Base-by-base conservation (phyloP, 106 monocot species). In the Iris macrosiphon region DNA sequence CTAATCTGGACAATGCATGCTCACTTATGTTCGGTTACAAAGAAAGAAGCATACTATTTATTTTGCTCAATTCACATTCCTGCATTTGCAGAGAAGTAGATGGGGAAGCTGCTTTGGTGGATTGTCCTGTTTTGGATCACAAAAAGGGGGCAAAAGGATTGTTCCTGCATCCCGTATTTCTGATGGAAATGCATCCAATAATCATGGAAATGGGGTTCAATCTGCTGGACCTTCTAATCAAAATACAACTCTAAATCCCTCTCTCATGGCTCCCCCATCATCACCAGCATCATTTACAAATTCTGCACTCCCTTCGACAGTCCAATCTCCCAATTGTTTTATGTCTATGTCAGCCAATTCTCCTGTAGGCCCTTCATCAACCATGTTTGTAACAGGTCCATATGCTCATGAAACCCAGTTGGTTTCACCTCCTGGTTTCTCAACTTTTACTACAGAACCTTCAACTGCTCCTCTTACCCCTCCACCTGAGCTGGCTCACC, bases 401-500 rank as follows among this genome's bases (percentile, higher is more conserved):
- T 96, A 96, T 63, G 96, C 96, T 63, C 82, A 96, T 60, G 96
- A 96, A 72, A 89, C 89, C 21, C 96, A 96, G 41, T 64, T 90
- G 45, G 96, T 96, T 22, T 90, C 96, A 27, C 96, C 96, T 45
- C 96, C 96, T n/a, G 96, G 86, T 29, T 96, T 96, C 62, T 96
- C 96, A 20, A 90, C 96, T 57, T 96, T 72, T 62, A 96, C 96
- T 28, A 96, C 96, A 23, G 96, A 96, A 52, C 96, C 96, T 35
- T 96, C 96, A 24, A 96, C 96, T 30, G 96, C 96, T 40, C 96
- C 96, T 2, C 65, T 96, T 8, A 96, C 96, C 24, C 96, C 96
- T 51, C 96, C 96, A 45, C 86, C 96, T 26, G 96, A 96, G 52
- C 72, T 96, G 4, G 89, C 96, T 52, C 96, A 96, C 43, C 67